Evolutionary conservation across 768 basidiomycete species (phyloP).

Genomic region (Cystofilobasidium ferigula): DNA sequence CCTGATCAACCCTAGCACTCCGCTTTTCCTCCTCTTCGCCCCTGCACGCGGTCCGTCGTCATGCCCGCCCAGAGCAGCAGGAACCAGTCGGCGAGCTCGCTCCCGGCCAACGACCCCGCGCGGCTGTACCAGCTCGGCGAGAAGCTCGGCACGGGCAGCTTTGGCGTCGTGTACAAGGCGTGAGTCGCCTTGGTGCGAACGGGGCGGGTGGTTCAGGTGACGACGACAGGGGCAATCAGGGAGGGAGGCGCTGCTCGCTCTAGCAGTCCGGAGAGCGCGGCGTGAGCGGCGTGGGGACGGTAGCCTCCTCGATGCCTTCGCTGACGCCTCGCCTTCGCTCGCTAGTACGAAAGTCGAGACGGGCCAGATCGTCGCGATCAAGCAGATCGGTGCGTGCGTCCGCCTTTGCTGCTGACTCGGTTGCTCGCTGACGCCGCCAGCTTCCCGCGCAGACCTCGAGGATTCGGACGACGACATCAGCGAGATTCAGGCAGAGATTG

Average conservation of each 20-base stretch:
- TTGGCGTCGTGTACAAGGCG: conserved; percentile 95
- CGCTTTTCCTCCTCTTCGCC: too few relatives aligned
- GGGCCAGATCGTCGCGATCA: conserved; percentile 90
- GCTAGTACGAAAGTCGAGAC: conserved; percentile 72
- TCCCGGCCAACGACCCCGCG: conserved; percentile 5
- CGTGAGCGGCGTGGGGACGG: too few relatives aligned
- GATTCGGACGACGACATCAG: conserved; percentile 97
- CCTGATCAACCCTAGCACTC: too few relatives aligned
- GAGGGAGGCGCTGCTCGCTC: too few relatives aligned
- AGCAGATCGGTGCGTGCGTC: conserved; percentile 75
- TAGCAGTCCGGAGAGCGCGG: too few relatives aligned
- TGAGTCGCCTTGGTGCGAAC: conserved; percentile 29
- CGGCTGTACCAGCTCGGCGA: conserved; percentile 50
- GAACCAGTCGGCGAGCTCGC: background rate
- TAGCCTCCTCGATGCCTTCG: too few relatives aligned
- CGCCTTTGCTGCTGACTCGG: conserved; percentile 10
- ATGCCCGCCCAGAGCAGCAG: too few relatives aligned
- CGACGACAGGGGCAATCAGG: too few relatives aligned
- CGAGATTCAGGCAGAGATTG: conserved; percentile 97
- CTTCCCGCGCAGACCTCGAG: conserved; percentile 62
- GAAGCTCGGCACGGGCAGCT: conserved; percentile 94
- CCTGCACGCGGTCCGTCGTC: too few relatives aligned
- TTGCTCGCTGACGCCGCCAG: background rate
- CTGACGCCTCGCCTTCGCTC: too few relatives aligned
- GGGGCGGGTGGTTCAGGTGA: background rate